A percentile compares a stretch with the other conserved stretches of the same genome.
Conservation (phyloP, 257 asterid genomes). For the Anisodus acutangulus region DNA sequence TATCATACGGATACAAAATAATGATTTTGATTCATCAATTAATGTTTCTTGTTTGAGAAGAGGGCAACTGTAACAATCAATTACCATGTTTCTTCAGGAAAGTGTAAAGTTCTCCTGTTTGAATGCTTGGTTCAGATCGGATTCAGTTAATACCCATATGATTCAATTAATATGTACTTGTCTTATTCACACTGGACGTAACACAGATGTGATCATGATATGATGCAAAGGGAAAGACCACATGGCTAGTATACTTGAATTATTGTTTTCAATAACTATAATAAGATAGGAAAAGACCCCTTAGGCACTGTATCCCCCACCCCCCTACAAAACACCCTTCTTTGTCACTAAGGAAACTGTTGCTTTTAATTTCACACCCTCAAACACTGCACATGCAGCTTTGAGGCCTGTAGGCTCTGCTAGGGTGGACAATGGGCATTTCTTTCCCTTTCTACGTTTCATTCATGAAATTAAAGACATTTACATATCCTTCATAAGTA, state of each 20-base stretch:
- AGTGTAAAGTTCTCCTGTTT: neutral
- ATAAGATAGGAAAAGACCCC: conserved; percentile 26
- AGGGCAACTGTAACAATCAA: conserved; percentile 10
- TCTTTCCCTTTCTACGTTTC: conserved; percentile 7
- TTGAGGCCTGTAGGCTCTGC: neutral
- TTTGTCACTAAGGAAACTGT: conserved; percentile 20
- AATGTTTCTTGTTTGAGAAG: neutral
- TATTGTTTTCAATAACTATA: conserved; percentile 16
- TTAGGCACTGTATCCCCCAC: conserved; percentile 24
- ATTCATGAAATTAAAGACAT: neutral
- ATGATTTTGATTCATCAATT: neutral
- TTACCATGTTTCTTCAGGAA: neutral
- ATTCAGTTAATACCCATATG: conserved; percentile 12
- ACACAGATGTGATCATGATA: neutral
- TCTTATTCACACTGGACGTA: neutral
- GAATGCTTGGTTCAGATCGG: neutral
- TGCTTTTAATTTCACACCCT: neutral
- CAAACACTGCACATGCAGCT: conserved; percentile 44
- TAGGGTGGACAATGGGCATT: conserved; percentile 32
- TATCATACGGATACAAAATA: neutral
- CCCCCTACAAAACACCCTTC: conserved; percentile 26
- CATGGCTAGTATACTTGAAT: conserved; percentile 24
- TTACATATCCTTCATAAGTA: neutral
- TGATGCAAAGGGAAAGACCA: conserved; percentile 18
- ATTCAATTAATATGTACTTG: neutral